Base-by-base conservation (phyloP, 1,139 yeast species). In the Pichia sp. region DNA sequence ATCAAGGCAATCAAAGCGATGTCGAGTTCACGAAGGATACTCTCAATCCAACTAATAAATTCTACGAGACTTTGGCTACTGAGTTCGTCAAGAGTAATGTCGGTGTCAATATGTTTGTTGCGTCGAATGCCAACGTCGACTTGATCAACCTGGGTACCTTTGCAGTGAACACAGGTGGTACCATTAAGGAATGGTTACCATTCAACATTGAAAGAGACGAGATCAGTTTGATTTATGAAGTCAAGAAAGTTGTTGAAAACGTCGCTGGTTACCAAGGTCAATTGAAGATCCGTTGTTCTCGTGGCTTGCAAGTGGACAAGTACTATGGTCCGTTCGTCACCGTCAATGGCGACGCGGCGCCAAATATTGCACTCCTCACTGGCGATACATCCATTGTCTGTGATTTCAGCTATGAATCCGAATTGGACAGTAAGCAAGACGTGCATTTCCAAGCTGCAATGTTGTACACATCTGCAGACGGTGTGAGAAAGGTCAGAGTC, bases 381-480 rank as follows among this genome's bases (percentile, higher is more conserved):
- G 74, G 76, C 18, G 84, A 86, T 57, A 85, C 87, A 41, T 75
- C 86, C 3, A 67, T 89, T 49, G 85, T 89, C 4, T 82, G 88
- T 3, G 72, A 88, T 45, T 80, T 93, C 58, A 75, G 74, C 46
- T 85, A 88, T 58, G 97, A 90, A 61, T 91, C 90, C 1, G 82
- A 79, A 52, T 73, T 94, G 39, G 79, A 83, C 49, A 72, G 86
- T 4, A 81, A 81, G 50, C 74, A 77, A 34, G 96, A 89, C 63
- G 88, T 90, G 36, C 95, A 89, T 65, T 89, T 91, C 72, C 99
- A 93, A 67, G 86, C 89, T 2, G 98, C 98, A 0, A 58, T 93
- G 38, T 71, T 94, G 46, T 90, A 89, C 63, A 93, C 98, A 0
- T 86, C 91, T 45, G 62, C 73, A 3, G 72, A 73, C 46, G 99